phyloP scores from a whole-genome alignment of 495 filamentous ascomycete species.

The Penicillium pulvis region DNA sequence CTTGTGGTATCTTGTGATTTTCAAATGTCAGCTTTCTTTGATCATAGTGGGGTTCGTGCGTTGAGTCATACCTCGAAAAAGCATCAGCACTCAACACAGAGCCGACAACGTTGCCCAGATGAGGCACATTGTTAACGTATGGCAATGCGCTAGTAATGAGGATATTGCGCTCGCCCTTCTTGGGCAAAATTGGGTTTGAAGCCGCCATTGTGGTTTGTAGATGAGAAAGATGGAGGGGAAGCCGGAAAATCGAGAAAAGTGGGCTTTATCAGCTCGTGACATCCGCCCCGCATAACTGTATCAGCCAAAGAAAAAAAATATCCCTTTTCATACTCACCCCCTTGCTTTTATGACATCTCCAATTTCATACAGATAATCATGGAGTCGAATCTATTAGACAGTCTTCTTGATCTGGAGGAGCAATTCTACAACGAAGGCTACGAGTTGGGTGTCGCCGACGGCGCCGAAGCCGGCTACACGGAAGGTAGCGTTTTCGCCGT shows the following conservation, averaged over 20 bases:
- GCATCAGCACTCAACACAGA: constrained; percentile 83
- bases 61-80: constrained; percentile 61
- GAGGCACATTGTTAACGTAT: constrained; percentile 96
- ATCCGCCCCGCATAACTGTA: constrained; percentile 28
- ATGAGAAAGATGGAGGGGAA: constrained; percentile 32
- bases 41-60: constrained; percentile 11
- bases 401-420: constrained; percentile 76
- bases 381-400: constrained; percentile 64
- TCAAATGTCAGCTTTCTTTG: constrained; percentile 19
- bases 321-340: constrained; percentile 4
- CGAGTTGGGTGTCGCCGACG: constrained; percentile 71
- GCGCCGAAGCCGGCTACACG: constrained; percentile 73
- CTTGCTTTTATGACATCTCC: constrained; percentile 10
- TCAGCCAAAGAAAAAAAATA: constrained; percentile 4
- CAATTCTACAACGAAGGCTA: constrained; percentile 86
- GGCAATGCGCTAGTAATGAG: constrained; percentile 63
- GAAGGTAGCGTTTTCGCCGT: constrained; percentile 91
- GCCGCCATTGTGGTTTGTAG: constrained; percentile 28
- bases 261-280: constrained; percentile 31
- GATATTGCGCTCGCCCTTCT: constrained; percentile 47
- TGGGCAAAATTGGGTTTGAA: constrained; percentile 42
- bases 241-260: constrained; percentile 33
- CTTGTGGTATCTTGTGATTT: constrained; percentile 61
- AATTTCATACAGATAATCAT: constrained; percentile 21
- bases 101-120: constrained; percentile 92